Conservation (phyloP, 768 basidiomycete species). For the Tricholoma terreum region DNA sequence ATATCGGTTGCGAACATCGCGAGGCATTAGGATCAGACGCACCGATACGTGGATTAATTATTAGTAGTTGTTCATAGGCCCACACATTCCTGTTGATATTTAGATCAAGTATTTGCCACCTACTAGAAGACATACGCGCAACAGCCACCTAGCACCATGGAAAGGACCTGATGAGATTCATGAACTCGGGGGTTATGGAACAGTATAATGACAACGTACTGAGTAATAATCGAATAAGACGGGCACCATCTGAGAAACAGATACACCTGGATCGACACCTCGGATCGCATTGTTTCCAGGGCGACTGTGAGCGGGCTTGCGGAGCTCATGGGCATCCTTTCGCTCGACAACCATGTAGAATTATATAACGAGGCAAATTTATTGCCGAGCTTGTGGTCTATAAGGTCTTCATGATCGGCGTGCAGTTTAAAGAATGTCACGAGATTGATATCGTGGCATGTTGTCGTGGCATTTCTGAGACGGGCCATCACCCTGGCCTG, state of each 20-base stretch:
- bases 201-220: constrained; percentile 15
- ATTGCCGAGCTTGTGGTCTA: background rate
- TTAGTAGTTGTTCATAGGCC: constrained; percentile 72
- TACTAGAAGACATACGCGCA: constrained; percentile 57
- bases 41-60: constrained; percentile 69
- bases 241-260: constrained; percentile 29
- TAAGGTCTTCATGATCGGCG: background rate
- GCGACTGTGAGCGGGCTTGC: background rate
- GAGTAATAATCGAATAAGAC: constrained; percentile 37
- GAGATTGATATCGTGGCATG: background rate
- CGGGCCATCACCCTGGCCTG: background rate
- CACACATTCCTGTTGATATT: constrained; percentile 59
- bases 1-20: background rate
- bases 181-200: background rate
- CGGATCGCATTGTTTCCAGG: background rate
- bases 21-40: constrained; percentile 11
- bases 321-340: constrained; percentile 1
- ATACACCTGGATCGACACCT: constrained; percentile 25
- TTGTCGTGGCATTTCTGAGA: background rate
- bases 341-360: constrained; percentile 9
- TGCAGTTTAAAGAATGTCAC: background rate
- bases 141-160: constrained; percentile 77
- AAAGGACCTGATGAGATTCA: constrained; percentile 36
- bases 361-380: background rate
- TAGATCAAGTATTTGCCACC: background rate